Conservation (phyloP, 2,329 filamentous ascomycete genomes). For the Calonectria montana region DNA sequence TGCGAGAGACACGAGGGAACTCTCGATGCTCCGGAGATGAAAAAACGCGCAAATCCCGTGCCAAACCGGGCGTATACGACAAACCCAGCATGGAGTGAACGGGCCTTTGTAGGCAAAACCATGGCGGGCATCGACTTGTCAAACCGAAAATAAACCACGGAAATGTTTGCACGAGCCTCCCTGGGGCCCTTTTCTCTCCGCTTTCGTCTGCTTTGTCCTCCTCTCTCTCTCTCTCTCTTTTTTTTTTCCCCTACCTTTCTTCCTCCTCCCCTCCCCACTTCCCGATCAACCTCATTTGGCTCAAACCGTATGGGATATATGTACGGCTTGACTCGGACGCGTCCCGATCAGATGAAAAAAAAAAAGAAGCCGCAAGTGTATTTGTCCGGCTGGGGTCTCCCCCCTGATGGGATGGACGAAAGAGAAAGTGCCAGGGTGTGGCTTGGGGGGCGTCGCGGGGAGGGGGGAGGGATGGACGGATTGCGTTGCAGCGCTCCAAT, state of each 20-base stretch:
- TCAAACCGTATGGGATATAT: not conserved
- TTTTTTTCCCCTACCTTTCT: not conserved
- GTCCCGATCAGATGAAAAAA: not conserved
- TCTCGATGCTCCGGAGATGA: not conserved
- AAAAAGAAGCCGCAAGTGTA: not conserved
- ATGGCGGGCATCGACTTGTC: not conserved
- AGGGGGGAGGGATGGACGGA: not conserved
- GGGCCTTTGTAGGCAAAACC: not conserved
- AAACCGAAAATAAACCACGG: constrained; percentile 2
- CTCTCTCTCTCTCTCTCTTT: not conserved
- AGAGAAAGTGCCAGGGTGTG: constrained; percentile 1
- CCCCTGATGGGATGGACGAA: not conserved
- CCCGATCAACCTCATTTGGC: not conserved
- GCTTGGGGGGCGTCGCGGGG: constrained; percentile 1
- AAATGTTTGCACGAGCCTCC: not conserved
- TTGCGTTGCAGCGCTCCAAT: constrained; percentile 9
- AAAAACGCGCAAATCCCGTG: not conserved
- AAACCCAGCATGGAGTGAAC: not conserved
- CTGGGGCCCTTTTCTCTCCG: not conserved
- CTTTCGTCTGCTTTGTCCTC: not conserved
- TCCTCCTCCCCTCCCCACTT: not conserved
- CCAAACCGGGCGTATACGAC: not conserved
- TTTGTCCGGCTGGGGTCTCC: not conserved
- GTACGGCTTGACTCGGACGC: not conserved
- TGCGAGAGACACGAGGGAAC: too few species aligned